Conservation (phyloP, 441 rosid species). For the Brassica balearica region DNA sequence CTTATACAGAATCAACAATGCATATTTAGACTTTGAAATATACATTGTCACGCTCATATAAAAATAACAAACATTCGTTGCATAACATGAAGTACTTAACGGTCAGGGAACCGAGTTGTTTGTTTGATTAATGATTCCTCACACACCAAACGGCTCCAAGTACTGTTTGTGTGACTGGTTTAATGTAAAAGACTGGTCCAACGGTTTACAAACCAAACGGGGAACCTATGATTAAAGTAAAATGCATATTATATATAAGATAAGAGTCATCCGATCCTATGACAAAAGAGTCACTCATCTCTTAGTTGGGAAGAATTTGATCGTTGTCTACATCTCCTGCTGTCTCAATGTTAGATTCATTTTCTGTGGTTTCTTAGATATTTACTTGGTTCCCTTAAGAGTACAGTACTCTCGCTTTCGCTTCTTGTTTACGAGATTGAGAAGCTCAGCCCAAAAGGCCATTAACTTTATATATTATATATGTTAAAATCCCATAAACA, state of each 20-base stretch:
- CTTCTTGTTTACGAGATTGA: neutral
- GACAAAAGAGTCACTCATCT: neutral
- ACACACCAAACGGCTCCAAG: neutral
- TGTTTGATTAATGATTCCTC: neutral
- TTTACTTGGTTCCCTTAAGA: no score
- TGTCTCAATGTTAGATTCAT: no score
- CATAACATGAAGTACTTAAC: no score
- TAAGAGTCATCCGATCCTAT: neutral
- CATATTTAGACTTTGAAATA: no score
- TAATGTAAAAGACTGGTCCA: neutral
- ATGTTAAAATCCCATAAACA: neutral
- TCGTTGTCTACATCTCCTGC: no score
- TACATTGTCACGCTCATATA: no score
- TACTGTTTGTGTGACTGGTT: neutral
- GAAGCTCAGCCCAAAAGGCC: neutral
- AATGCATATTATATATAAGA: neutral
- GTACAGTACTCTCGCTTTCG: neutral
- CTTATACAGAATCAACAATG: no score
- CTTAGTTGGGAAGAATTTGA: neutral
- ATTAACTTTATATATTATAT: neutral
- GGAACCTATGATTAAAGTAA: neutral
- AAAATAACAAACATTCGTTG: no score
- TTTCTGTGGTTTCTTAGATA: no score
- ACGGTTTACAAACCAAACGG: neutral
- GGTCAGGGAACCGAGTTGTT: neutral